Evolutionary conservation across 352 stramenopile genomes (phyloP).

Genomic region (Phytophthora lateralis): DNA sequence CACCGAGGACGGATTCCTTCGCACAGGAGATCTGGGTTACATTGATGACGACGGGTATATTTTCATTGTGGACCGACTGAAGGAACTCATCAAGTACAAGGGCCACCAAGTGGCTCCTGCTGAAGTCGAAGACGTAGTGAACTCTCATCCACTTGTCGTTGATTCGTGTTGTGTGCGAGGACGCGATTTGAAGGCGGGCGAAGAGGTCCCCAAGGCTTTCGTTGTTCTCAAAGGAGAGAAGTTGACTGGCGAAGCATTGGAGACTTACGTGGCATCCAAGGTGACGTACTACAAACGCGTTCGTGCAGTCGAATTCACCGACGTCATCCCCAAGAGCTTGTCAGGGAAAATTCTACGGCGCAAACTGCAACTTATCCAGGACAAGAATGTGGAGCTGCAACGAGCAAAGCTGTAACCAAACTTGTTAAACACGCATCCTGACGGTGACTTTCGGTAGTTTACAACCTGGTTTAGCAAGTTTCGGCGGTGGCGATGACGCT

Average conservation of each 20-base stretch:
- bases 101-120: slow-evolving; percentile 92
- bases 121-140: slow-evolving; percentile 92
- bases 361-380: slow-evolving; percentile 58
- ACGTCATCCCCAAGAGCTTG: slow-evolving; percentile 87
- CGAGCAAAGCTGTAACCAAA: slow-evolving; percentile 16
- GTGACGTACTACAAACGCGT: slow-evolving; percentile 90
- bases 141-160: slow-evolving; percentile 63
- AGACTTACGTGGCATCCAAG: slow-evolving; percentile 71
- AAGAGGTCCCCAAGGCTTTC: slow-evolving; percentile 93
- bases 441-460: not conserved
- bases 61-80: slow-evolving; percentile 92
- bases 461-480: not conserved
- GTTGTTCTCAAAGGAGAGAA: slow-evolving; percentile 69
- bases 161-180: slow-evolving; percentile 60
- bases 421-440: too few species aligned
- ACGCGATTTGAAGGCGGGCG: slow-evolving; percentile 50
- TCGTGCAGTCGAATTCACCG: slow-evolving; percentile 84
- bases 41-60: slow-evolving; percentile 94
- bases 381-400: slow-evolving; percentile 36
- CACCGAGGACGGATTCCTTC: slow-evolving; percentile 80
- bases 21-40: slow-evolving; percentile 90
- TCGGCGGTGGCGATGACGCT: not conserved
- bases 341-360: slow-evolving; percentile 91
- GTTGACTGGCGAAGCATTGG: slow-evolving; percentile 27
- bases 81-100: slow-evolving; percentile 97